Conservation (phyloP, 805 yeast genomes). For the Scheffersomyces coipomensis region DNA sequence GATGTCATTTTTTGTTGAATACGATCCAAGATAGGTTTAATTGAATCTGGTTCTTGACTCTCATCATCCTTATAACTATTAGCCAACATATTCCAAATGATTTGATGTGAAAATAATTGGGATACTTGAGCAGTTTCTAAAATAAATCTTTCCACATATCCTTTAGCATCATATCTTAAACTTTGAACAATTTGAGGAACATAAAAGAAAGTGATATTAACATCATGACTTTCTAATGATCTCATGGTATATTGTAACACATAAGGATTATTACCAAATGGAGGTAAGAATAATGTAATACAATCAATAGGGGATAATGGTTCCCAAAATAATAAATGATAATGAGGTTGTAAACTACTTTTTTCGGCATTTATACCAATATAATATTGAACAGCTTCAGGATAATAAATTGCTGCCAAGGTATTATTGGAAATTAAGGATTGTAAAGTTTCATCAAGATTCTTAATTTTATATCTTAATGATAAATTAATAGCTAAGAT, state of each 20-base stretch:
- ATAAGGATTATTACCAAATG: constrained; percentile 61
- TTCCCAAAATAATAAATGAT: constrained; percentile 63
- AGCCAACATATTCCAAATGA: constrained; percentile 97
- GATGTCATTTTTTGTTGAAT: constrained; percentile 65
- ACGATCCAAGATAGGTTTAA: constrained; percentile 80
- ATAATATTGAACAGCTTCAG: constrained; percentile 60
- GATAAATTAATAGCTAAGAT: constrained; percentile 70
- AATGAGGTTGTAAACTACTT: constrained; percentile 35
- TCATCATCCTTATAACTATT: constrained; percentile 91
- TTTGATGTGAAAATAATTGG: constrained; percentile 93
- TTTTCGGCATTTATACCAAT: constrained; percentile 34
- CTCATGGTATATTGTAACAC: constrained; percentile 87
- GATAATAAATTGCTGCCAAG: constrained; percentile 50
- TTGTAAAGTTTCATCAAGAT: constrained; percentile 38
- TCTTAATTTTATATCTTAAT: constrained; percentile 50
- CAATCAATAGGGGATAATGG: constrained; percentile 81
- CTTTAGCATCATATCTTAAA: constrained; percentile 75
- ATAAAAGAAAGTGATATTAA: constrained; percentile 86
- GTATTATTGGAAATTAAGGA: constrained; percentile 56
- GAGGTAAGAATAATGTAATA: constrained; percentile 78
- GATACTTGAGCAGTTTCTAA: constrained; percentile 89
- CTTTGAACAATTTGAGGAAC: constrained; percentile 98
- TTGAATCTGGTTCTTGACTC: constrained; percentile 68
- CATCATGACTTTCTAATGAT: constrained; percentile 84
- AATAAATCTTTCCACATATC: constrained; percentile 85